Base-by-base conservation (phyloP, 495 filamentous ascomycete genomes). In the Letharia columbiana region DNA sequence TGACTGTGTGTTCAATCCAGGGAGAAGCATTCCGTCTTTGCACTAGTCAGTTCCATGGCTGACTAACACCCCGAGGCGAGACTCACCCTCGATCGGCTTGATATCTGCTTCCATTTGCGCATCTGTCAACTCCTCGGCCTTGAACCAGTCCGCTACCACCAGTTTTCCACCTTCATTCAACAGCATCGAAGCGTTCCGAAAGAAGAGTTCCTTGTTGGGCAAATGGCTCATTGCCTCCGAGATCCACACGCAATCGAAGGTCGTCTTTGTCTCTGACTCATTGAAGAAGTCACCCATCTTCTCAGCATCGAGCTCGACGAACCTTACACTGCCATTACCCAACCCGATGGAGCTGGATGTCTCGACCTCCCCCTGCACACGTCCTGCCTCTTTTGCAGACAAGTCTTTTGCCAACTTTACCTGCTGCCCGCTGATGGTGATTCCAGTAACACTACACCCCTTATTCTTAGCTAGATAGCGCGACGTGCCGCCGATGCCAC, bases 251-350 rank as follows among this genome's bases (percentile, higher is more conserved):
- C 76, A 76, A 63, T 85, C 82, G 63, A 85, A 84, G 10, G 58
- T 67, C 18, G 47, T 69, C 23, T 45, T 40, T 23, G 66, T 60
- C 13, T 70, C 71, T 3, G 71, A 69, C 3, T 64, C 66, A 9
- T 70, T 71, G 65, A 84, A 84, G 66, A 73, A 74, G 9, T 80
- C 79, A 2, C 78, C 78, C 81, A 85, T 83, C 66, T 74, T 83
- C 77, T 85, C 82, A 33, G 83, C 83, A 64, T 85, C 83, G 9
- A 84, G 77, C 73, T 85, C 84, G 37, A 82, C 61, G 74, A 83
- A 81, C 41, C 77, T 69, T 54, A 84, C 77, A 15, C 67, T 69
- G 61, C 83, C 80, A 56, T 73, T 67, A 12, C 76, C 71, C 47
- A 83, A 64, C 42, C 67, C 71, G 73, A 72, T 42, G 31, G 20